Evolutionary conservation across 2,329 filamentous ascomycete species (phyloP), one percentile per base, ranked within the genome.

Genomic region (Cadophora malorum): DNA sequence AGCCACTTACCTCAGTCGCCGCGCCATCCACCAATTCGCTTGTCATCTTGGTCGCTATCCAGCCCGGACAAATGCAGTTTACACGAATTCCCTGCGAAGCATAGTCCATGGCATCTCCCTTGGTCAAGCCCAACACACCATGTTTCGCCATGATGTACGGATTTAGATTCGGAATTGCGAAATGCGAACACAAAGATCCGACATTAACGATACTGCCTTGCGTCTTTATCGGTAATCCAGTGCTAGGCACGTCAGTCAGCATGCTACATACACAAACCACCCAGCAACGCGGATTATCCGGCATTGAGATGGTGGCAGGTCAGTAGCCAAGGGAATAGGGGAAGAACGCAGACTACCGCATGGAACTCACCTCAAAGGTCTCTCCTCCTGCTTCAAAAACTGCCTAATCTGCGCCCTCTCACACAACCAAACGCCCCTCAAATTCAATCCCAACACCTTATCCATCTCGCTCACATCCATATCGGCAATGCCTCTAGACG

Each of bases 371-470:
- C 31, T 70, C 19, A 73, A 38, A 58, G 58, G 56, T 38, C 73
- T 71, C 63, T 69, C 28, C 52, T 75, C 73, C 68, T 74, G 69
- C 70, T 67, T 72, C 66, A 73, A 60, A 60, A 76, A 70, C 65
- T 72, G 69, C 41, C 58, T 76, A 10, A 81, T 70, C 66, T 81
- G 74, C 14, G 78, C 79, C 28, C 76, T 73, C 64, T 81, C 66
- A 66, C 79, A 81, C 33, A 79, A 74, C 70, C 78, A 73, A 21
- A 80, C 47, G 0, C 80, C 79, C 25, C 73, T 76, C 23, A 79
- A 59, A 65, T 81, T 81, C 10, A 81, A 72, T 1, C 69, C 74
- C 28, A 80, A 63, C 2, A 81, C 73, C 23, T 76, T 74, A 56
- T 77, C 70, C 62, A 74, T 52, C 1, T 72, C 68, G 19, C 58